Conservation (phyloP, 1,139 yeast species). For the Pichia sp. region DNA sequence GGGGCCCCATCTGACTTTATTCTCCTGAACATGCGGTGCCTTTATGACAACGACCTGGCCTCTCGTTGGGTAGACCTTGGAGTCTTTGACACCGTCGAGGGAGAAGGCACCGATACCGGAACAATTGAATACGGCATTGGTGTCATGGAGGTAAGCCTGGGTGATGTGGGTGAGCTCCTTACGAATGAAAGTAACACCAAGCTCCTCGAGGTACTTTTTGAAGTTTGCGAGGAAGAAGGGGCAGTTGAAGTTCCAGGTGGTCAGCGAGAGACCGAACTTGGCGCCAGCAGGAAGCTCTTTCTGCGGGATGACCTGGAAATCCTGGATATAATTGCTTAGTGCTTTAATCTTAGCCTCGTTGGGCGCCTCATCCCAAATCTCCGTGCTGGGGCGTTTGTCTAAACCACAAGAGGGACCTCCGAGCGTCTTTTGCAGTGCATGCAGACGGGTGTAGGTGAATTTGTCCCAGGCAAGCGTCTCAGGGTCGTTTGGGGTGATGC, state of each 20-base stretch:
- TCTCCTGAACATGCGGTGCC: constrained; percentile 53
- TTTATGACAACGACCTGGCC: constrained; percentile 66
- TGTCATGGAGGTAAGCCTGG: constrained; percentile 45
- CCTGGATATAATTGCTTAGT: constrained; percentile 43
- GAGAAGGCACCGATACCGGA: constrained; percentile 60
- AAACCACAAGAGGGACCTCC: constrained; percentile 56
- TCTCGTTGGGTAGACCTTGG: constrained; percentile 54
- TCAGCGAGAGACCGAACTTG: constrained; percentile 49
- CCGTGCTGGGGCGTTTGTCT: constrained; percentile 49
- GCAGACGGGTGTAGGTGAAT: constrained; percentile 49
- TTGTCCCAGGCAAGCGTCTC: constrained; percentile 51
- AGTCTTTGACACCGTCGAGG: constrained; percentile 57
- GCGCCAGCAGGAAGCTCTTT: constrained; percentile 45
- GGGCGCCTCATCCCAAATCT: constrained; percentile 51
- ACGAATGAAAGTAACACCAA: constrained; percentile 48
- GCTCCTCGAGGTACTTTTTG: constrained; percentile 37
- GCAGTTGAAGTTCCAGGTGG: constrained; percentile 65
- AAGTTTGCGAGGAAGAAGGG: constrained; percentile 53
- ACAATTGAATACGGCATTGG: constrained; percentile 59
- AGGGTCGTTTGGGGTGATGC: constrained; percentile 57
- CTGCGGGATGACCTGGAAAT: constrained; percentile 36
- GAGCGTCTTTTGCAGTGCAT: constrained; percentile 40
- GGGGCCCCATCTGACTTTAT: constrained; percentile 49
- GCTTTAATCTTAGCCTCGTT: constrained; percentile 42
- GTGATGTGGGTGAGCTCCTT: constrained; percentile 46